A percentile compares a stretch with the other conserved stretches of the same genome.
These are phyloP conservation scores for Trichoderma polysporum DNA, from an alignment of 2,329 filamentous ascomycete species.

Conservation along the genomic window DNA sequence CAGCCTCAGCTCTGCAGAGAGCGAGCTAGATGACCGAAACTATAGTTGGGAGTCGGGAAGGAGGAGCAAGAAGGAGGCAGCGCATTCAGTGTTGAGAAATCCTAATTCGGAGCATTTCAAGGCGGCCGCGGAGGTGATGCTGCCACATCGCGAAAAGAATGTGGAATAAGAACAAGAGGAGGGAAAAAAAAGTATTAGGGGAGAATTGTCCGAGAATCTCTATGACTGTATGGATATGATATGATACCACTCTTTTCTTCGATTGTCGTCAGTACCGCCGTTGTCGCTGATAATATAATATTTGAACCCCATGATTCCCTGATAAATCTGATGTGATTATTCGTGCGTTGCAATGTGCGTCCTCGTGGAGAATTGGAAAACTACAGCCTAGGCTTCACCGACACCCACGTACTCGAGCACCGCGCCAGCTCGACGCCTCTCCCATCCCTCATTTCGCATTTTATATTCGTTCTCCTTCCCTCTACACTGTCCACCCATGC, in stretches of 20 bases:
- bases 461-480: slow-evolving; percentile 36
- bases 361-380: background rate
- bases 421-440: slow-evolving; percentile 33
- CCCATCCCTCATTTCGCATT: slow-evolving; percentile 33
- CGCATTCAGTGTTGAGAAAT: slow-evolving; percentile 52
- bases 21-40: slow-evolving; percentile 49
- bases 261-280: background rate
- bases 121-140: slow-evolving; percentile 32
- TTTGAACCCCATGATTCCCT: background rate
- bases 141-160: slow-evolving; percentile 28
- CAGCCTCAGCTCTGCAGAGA: slow-evolving; percentile 54
- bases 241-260: slow-evolving; percentile 19
- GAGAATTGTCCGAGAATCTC: background rate
- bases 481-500: slow-evolving; percentile 34
- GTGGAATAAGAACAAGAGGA: background rate
- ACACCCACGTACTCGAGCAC: slow-evolving; percentile 36
- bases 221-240: slow-evolving; percentile 17
- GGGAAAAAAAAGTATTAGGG: background rate
- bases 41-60: slow-evolving; percentile 38
- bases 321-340: background rate
- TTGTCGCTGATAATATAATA: background rate
- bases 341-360: no score
- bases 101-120: slow-evolving; percentile 42
- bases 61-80: slow-evolving; percentile 54
- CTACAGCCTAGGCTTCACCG: slow-evolving; percentile 33